Base-by-base conservation (phyloP, 768 basidiomycete species). In the Suillus spraguei region DNA sequence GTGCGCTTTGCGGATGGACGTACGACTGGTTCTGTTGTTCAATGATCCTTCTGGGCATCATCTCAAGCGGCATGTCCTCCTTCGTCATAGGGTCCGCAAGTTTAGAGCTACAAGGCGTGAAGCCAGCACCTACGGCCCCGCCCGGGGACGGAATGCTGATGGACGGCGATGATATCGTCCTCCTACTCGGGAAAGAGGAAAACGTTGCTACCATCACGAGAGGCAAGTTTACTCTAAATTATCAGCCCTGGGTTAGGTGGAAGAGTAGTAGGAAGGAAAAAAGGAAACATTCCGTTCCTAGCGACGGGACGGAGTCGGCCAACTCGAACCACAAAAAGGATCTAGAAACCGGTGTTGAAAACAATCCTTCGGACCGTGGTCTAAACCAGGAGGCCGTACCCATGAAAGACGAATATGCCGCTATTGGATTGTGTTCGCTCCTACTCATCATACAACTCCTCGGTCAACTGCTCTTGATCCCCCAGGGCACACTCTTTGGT, bases 401-500 rank as follows among this genome's bases (percentile, higher is more conserved):
- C 69, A 2, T 52, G 5, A 52, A 1, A 17, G 50, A 52, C 50
- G 50, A 61, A 17, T 71, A 72, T 59, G 17, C 65, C 22, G 14
- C 4, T 24, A 63, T 76, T 56, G 75, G 77, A 39, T 22, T 66
- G 38, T 74, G 67, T 38, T 74, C 77, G 9, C 41, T 77, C 17
- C 68, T 76, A 6, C 75, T 77, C 47, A 67, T 73, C 35, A 14
- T 66, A 47, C 77, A 78, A 36, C 74, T 76, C 65, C n/a, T 78
- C 17, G 60, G 67, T 16, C 77, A 78, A 64, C 65, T 76, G 3
- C 67, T 78, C 55, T 70, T 78, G 42, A 75, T 77, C 13, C 77
- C 77, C 3, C 76, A 78, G 56, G 72, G 67, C 14, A 50, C 60
- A 8, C 67, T 77, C 39, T 76, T 78, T 10, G 77, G 78, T 17